A percentile compares a stretch with the other conserved stretches of the same genome.
Conservation (phyloP, 139 green algal genomes). For the Chlorella sp. region DNA sequence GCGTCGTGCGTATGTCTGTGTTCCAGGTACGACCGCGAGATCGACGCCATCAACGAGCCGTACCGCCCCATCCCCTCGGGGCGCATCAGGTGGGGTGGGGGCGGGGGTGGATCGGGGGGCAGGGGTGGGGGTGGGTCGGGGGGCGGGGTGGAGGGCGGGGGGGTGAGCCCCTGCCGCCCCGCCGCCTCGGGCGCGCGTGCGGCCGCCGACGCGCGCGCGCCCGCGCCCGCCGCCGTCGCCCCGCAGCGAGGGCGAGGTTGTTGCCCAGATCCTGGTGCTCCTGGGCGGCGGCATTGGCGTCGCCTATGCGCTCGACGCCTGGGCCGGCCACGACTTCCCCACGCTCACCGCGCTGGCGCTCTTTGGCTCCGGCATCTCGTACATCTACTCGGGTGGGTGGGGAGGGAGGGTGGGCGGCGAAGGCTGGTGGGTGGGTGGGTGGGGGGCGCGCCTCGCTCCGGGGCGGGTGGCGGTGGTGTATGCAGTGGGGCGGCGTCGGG, state of each 20-base stretch:
- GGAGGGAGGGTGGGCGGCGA: not conserved
- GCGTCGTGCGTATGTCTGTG: too few relatives aligned
- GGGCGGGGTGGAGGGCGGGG: too few relatives aligned
- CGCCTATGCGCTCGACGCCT: conserved; percentile 79
- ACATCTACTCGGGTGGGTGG: conserved; percentile 90
- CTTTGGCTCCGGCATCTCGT: conserved; percentile 96
- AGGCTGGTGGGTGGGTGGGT: not conserved
- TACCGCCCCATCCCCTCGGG: conserved; percentile 97
- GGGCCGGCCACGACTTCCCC: conserved; percentile 73
- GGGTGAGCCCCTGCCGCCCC: not conserved
- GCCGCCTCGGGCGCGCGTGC: not conserved
- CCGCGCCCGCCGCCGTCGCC: too few relatives aligned
- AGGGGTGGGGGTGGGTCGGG: too few relatives aligned
- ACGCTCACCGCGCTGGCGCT: conserved; percentile 77
- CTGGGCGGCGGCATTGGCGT: conserved; percentile 85
- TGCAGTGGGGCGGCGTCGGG: too few relatives aligned
- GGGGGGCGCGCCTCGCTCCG: not conserved
- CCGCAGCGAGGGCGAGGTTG: conserved; percentile 78
- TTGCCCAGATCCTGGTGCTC: conserved; percentile 87
- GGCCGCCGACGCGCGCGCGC: too few relatives aligned
- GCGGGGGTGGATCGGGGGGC: too few relatives aligned
- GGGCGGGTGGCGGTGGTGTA: too few relatives aligned
- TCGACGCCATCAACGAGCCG: conserved; percentile 99
- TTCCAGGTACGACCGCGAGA: conserved; percentile 94
- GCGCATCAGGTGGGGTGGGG: too few relatives aligned